Evolutionary conservation across 2,329 filamentous ascomycete species (phyloP), one percentile per base, ranked within the genome.

Genomic region (Phialophora chinensis): DNA sequence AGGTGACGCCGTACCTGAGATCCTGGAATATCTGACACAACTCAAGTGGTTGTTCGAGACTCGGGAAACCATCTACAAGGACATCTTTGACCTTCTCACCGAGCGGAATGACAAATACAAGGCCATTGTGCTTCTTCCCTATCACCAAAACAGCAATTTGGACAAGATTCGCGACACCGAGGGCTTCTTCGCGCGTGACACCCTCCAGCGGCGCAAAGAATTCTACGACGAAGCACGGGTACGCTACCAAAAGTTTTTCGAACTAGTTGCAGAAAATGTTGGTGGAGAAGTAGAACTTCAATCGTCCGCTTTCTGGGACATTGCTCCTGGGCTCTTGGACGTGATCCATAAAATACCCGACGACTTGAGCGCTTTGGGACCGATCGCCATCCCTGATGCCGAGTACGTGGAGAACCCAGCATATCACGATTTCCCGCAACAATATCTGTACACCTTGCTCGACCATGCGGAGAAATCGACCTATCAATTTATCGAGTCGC

Each of bases 31-130:
- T 79, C 84, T 99, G 12, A 98, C 94, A 0, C 86, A 97, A 56
- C 84, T 98, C 14, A 99, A 98, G 75, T 98, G 95, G 93, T 88
- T 98, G 8, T 98, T 97, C 73, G 95, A 99, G 77, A 90, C 91
- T 0, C 89, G 93, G n/a, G 95, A 99, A 79, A 85, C 87, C 55
- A 84, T 98, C 8, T 90, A 98, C 79, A 89, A 91, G 52, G 91
- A 92, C 73, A 86, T 94, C 61, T 97, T 92, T 75, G 91, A 96
- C 72, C 81, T 98, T 11, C 86, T 97, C 38, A 89, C 88, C 23
- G 91, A 93, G 76, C 90, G 93, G 60, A 95, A 97, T 74, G 87
- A 93, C 66, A 89, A 92, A 38, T 98, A 97, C 78, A 89, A 91
- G 71, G 88, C 91, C 62, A 90, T 97, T 73, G 90, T 97, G 7